Evolutionary conservation across 2,329 filamentous ascomycete species (phyloP).

Genomic region (Plectosphaerella plurivora): DNA sequence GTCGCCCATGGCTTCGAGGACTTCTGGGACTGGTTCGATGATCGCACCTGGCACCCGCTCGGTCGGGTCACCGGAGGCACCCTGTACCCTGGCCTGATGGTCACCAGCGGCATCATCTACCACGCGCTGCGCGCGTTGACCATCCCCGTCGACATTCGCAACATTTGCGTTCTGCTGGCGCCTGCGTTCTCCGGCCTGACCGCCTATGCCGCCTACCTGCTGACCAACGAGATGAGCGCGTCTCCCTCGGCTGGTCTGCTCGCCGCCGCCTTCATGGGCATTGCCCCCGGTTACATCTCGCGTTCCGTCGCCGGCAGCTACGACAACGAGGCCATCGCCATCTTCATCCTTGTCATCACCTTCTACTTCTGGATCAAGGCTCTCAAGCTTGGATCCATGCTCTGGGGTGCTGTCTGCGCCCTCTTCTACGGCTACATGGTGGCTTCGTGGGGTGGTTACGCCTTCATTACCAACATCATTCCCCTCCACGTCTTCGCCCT

Average conservation of each 20-base stretch:
- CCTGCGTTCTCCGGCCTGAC: conserved; percentile 93
- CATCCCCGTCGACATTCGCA: conserved; percentile 94
- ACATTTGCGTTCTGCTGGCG: conserved; percentile 95
- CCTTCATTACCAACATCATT: conserved; percentile 97
- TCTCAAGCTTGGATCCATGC: conserved; percentile 90
- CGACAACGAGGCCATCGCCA: conserved; percentile 98
- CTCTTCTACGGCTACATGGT: conserved; percentile 99
- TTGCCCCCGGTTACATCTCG: conserved; percentile 95
- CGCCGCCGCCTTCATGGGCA: conserved; percentile 94
- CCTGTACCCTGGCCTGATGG: conserved; percentile 98
- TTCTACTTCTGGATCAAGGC: conserved; percentile 99
- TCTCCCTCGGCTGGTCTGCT: conserved; percentile 92
- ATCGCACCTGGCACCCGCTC: conserved; percentile 98
- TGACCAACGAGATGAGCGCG: conserved; percentile 96
- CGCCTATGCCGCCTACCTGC: conserved; percentile 85
- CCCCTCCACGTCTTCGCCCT: conserved; percentile 92
- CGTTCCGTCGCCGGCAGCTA: conserved; percentile 97
- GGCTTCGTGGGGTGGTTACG: conserved; percentile 98
- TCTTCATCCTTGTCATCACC: conserved; percentile 96
- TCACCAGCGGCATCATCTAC: conserved; percentile 96
- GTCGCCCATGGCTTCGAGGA: conserved; percentile 96
- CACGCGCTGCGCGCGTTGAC: conserved; percentile 85
- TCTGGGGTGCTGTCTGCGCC: conserved; percentile 92
- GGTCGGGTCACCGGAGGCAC: conserved; percentile 97
- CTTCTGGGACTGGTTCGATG: conserved; percentile 99